These are phyloP conservation scores for Lasiosphaeria hispida DNA, from an alignment of 495 filamentous ascomycete species.

Conservation along the genomic window DNA sequence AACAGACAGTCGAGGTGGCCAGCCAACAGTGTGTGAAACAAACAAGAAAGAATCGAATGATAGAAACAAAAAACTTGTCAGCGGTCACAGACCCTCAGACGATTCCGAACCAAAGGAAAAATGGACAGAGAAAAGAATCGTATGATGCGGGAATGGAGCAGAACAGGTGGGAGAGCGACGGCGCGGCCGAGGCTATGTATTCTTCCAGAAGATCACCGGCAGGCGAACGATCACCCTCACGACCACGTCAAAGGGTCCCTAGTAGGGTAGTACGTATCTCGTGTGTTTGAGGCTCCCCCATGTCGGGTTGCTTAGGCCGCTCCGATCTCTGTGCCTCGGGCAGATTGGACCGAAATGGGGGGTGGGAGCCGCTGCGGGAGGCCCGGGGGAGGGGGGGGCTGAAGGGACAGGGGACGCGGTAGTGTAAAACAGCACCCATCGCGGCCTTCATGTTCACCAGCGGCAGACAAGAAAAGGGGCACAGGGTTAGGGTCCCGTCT, in stretches of 20 bases:
- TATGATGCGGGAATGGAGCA: slow-evolving; percentile 11
- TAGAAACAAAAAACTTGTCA: slow-evolving; percentile 6
- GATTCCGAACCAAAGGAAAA: slow-evolving; percentile 15
- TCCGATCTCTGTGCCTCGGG: too few species aligned
- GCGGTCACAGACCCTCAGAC: slow-evolving; percentile 25
- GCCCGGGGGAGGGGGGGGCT: too few species aligned
- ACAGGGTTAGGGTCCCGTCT: neutral
- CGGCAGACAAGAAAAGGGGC: neutral
- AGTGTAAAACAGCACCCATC: too few species aligned
- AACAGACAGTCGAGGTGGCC: neutral
- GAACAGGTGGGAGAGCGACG: neutral
- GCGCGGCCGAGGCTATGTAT: slow-evolving; percentile 5
- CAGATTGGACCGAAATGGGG: too few species aligned
- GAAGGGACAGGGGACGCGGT: too few species aligned
- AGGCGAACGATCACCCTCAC: slow-evolving; percentile 1
- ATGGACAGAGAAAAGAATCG: slow-evolving; percentile 13
- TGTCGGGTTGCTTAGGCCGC: too few species aligned
- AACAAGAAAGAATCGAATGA: slow-evolving; percentile 6
- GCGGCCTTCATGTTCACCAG: too few species aligned
- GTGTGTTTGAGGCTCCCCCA: neutral
- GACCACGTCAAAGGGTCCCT: neutral
- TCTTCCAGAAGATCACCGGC: slow-evolving; percentile 11
- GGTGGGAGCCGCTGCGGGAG: too few species aligned
- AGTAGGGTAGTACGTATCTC: slow-evolving; percentile 5
- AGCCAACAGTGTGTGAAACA: slow-evolving; percentile 4